Evolutionary conservation across 208 protist genomes (phyloP), one percentile per base, ranked within the genome.

Genomic region (Wallacemonas sp.): DNA sequence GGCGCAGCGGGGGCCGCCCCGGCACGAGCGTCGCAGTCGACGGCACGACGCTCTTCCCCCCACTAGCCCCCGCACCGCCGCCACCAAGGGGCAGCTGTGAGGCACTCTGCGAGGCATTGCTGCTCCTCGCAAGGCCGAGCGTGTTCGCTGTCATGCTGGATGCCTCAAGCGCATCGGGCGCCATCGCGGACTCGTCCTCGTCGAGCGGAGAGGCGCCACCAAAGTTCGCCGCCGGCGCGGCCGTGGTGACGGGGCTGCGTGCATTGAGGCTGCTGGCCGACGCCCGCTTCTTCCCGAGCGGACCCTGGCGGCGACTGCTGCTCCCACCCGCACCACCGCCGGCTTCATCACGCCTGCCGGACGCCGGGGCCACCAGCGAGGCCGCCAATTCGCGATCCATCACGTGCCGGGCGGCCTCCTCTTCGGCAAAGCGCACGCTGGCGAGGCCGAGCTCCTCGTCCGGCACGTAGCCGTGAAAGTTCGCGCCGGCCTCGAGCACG

Each of bases 401-500:
- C 11, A 32, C 45, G 26, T 61, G 11, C 7, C 32, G 42, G 5
- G 33, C 25, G 18, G 20, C 5, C 41, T 66, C 65, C 23, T 66
- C 52, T 41, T 86, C 83, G 0, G 70, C 64, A 54, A 82, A 85
- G 8, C 45, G 61, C 4, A 83, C 79, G 65, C 77, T 84, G 3
- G 66, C 66, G 46, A 89, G 59, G 16, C 78, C 70, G 5, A 84
- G 67, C 36, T 86, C 80, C 16, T 76, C 77, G 28, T 86, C 79
- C 5, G 81, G 79, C 2, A 86, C 42, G 62, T 72, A 78, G 26
- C 81, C 81, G 32, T 86, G 69, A 22, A 79, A 33, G 33, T 80
- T 75, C 8, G 81, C 81, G 8, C 81, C 79, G 1, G 67, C 62
- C 3, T 79, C 69, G 20, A 59, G 36, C 41, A 91, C 54, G 61